phyloP scores from a whole-genome alignment of 345 rosid species.

The Anacardium occidentale region DNA sequence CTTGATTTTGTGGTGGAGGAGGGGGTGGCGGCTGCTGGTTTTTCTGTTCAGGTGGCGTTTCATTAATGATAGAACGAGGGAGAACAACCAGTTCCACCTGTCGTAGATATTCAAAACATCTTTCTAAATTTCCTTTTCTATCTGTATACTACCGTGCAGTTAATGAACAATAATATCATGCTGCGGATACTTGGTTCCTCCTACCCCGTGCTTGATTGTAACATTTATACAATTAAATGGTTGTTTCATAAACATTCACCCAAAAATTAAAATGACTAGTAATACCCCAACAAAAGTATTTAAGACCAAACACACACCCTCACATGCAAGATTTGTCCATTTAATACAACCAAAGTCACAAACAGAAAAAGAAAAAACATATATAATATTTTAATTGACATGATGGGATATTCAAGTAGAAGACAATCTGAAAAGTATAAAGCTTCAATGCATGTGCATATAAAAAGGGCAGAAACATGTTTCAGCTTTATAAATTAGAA shows the following conservation, averaged over 20 bases:
- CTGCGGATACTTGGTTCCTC: not conserved
- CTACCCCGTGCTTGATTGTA: not conserved
- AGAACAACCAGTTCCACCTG: slow-evolving; percentile 98
- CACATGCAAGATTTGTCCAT: no score
- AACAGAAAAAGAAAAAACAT: no score
- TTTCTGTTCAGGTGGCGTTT: slow-evolving; percentile 85
- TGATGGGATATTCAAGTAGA: not conserved
- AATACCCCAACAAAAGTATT: no score
- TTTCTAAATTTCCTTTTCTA: not conserved
- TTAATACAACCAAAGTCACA: no score
- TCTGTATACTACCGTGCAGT: not conserved
- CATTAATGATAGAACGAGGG: slow-evolving; percentile 79
- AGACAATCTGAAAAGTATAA: not conserved
- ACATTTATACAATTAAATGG: no score
- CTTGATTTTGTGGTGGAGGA: slow-evolving; percentile 88
- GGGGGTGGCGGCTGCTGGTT: slow-evolving; percentile 93
- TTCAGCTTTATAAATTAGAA: slow-evolving; percentile 15
- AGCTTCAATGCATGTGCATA: slow-evolving; percentile 5
- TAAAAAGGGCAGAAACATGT: not conserved
- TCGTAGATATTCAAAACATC: slow-evolving; percentile 23
- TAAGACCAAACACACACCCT: no score
- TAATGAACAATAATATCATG: not conserved
- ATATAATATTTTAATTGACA: no score
- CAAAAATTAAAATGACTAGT: no score
- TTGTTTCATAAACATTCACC: no score